phyloP scores from a whole-genome alignment of 805 yeast species.

The Cyberlindnera amylophila region DNA sequence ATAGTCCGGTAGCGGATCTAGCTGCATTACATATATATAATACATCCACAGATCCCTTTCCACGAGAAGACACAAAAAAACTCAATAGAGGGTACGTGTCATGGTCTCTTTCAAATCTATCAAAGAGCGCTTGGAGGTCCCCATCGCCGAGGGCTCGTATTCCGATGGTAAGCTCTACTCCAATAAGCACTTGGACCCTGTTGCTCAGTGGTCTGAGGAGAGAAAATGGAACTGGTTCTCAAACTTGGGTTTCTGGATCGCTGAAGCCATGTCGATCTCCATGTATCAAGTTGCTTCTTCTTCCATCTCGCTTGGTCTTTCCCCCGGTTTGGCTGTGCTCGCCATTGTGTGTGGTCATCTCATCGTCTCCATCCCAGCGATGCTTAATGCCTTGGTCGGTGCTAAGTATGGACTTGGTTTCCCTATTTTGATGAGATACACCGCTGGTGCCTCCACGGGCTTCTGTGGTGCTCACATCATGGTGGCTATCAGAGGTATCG shows the following conservation, averaged over 20 bases:
- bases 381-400: conserved; percentile 27
- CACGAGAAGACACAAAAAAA: no score
- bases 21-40: no score
- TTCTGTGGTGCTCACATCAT: conserved; percentile 31
- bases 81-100: no score
- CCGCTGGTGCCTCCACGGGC: conserved; percentile 34
- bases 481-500: conserved; percentile 31
- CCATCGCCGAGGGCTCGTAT: conserved; percentile 19
- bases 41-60: no score
- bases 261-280: conserved; percentile 74
- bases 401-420: conserved; percentile 35
- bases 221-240: conserved; percentile 64
- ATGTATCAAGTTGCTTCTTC: conserved; percentile 80
- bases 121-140: conserved; percentile 16
- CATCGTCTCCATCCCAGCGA: conserved; percentile 25
- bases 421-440: conserved; percentile 31
- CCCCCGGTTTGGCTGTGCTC: conserved; percentile 46
- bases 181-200: conserved; percentile 66
- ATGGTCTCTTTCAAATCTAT: conserved; percentile 5
- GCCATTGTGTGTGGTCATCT: conserved; percentile 28
- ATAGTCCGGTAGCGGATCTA: no score
- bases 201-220: conserved; percentile 53
- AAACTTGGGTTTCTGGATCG: conserved; percentile 52
- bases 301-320: conserved; percentile 58
- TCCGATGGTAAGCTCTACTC: conserved; percentile 37